Evolutionary conservation across 768 basidiomycete species (phyloP).

Genomic region (Pholiota microspora): DNA sequence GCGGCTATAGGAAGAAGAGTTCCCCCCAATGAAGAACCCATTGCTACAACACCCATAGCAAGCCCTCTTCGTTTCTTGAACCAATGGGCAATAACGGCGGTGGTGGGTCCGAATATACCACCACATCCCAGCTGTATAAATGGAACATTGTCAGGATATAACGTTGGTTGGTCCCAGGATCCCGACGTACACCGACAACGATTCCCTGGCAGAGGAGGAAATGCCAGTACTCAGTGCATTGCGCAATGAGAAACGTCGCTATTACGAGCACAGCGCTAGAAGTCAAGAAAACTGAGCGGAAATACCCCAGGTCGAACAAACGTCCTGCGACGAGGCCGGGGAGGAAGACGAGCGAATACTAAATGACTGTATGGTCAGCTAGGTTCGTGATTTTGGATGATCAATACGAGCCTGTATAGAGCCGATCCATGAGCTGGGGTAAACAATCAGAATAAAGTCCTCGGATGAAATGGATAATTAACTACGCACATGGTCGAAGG

Average conservation of each 20-base stretch:
- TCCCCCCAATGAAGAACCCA: conserved; percentile 70
- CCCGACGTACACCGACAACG: conserved; percentile 51
- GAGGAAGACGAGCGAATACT: conserved; percentile 65
- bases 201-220: conserved; percentile 76
- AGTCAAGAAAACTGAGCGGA: conserved; percentile 45
- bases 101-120: conserved; percentile 59
- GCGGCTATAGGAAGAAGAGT: conserved; percentile 63
- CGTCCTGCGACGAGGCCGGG: conserved; percentile 65
- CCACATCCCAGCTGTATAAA: conserved; percentile 46
- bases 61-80: conserved; percentile 59
- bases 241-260: conserved; percentile 62
- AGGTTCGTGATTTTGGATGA: background rate
- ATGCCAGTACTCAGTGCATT: conserved; percentile 78
- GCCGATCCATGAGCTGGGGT: conserved; percentile 72
- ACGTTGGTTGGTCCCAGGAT: background rate
- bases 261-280: conserved; percentile 50
- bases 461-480: background rate
- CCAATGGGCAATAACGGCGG: conserved; percentile 69
- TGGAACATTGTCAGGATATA: conserved; percentile 1
- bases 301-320: conserved; percentile 72
- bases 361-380: background rate
- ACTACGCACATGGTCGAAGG: conserved; percentile 63
- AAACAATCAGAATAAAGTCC: background rate
- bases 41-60: conserved; percentile 62
- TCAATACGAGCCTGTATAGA: conserved; percentile 55